These are phyloP conservation scores for Rutstroemia sp. DNA, from an alignment of 2,329 filamentous ascomycete genomes.

Conservation along the genomic window DNA sequence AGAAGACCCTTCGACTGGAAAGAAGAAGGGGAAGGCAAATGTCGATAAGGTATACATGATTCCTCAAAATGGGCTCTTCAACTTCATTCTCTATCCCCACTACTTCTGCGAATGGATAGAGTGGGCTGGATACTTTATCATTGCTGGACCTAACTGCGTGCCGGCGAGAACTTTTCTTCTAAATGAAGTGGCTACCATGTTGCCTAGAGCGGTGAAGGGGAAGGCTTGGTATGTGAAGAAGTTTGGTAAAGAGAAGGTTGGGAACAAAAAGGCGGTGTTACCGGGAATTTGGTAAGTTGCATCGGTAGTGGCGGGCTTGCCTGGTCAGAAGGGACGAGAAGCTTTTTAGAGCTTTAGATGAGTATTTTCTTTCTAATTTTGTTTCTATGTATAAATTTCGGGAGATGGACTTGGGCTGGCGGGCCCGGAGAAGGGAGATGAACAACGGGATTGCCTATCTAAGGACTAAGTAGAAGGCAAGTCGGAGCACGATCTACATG, in stretches of 20 bases:
- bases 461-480: too few species aligned
- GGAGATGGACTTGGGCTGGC: background rate
- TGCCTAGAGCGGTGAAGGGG: constrained; percentile 76
- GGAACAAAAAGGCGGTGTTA: constrained; percentile 65
- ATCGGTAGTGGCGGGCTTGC: background rate
- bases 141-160: constrained; percentile 56
- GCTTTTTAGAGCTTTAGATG: background rate
- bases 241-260: constrained; percentile 80
- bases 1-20: constrained; percentile 24
- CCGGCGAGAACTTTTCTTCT: constrained; percentile 77
- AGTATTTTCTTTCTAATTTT: background rate
- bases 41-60: constrained; percentile 83
- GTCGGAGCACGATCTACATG: background rate
- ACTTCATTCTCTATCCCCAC: constrained; percentile 79
- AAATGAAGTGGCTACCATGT: constrained; percentile 86
- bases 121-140: constrained; percentile 84
- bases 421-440: background rate
- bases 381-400: background rate
- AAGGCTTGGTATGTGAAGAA: constrained; percentile 78
- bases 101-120: constrained; percentile 97
- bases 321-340: too few species aligned
- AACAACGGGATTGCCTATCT: background rate
- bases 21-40: constrained; percentile 24
- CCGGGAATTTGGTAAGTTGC: constrained; percentile 35
- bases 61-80: constrained; percentile 76